These are phyloP conservation scores for Kwoniella pini DNA, from an alignment of 768 basidiomycete genomes.

Conservation along the genomic window DNA sequence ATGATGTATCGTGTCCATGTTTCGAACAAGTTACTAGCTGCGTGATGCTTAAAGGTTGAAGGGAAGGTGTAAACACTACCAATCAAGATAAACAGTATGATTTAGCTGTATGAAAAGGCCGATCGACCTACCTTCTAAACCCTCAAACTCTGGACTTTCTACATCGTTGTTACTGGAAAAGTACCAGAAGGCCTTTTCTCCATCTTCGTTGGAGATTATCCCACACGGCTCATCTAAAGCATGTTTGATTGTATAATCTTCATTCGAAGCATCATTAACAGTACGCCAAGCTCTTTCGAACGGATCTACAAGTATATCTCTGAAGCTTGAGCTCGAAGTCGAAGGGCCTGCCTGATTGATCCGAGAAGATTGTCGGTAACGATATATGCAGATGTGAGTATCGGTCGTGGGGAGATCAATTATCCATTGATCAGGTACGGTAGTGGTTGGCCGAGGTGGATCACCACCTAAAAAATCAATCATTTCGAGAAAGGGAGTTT, in stretches of 20 bases:
- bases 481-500: background rate
- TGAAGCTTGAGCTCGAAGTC: too few species aligned
- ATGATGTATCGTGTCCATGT: constrained; percentile 20
- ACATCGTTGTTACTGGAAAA: constrained; percentile 7
- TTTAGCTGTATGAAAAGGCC: background rate
- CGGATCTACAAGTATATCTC: constrained; percentile 6
- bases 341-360: background rate
- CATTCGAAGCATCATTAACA: constrained; percentile 11
- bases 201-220: background rate
- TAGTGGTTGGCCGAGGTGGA: constrained; percentile 14
- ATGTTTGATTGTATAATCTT: background rate
- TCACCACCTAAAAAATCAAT: constrained; percentile 2
- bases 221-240: background rate
- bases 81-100: background rate
- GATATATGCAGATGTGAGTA: constrained; percentile 13
- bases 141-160: background rate
- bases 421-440: constrained; percentile 27
- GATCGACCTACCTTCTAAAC: constrained; percentile 9
- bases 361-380: constrained; percentile 9
- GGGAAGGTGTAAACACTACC: constrained; percentile 9
- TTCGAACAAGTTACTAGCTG: constrained; percentile 10
- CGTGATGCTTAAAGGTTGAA: constrained; percentile 3
- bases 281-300: constrained; percentile 27
- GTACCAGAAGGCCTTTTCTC: background rate
- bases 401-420: constrained; percentile 24